Percentiles rank a stretch among this genome's conserved stretches.
Conservation (phyloP, 805 yeast species). For the Pichia scutulata region DNA sequence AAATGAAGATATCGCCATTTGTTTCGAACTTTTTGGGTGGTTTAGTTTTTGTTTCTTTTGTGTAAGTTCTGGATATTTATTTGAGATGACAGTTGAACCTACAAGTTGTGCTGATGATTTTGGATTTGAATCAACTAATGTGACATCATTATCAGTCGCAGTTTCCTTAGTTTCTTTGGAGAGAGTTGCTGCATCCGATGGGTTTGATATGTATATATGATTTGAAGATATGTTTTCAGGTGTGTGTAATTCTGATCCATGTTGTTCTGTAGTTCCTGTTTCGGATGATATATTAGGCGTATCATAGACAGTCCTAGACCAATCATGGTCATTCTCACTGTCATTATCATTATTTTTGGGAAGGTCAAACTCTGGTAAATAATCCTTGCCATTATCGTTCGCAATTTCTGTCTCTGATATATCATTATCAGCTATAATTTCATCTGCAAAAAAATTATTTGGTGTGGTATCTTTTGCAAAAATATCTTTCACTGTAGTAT, state of each 20-base stretch:
- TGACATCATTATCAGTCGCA: constrained; percentile 2
- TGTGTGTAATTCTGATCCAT: not conserved
- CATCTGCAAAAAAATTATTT: not conserved
- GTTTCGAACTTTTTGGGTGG: not conserved
- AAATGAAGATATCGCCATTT: constrained; percentile 1
- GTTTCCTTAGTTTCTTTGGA: constrained; percentile 8
- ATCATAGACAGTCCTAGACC: constrained; percentile 14
- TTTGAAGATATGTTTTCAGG: not conserved
- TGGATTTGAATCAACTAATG: not conserved
- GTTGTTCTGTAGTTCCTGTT: not conserved
- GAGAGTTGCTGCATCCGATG: constrained; percentile 12
- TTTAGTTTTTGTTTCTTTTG: not conserved
- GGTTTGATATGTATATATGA: constrained; percentile 17
- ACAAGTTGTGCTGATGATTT: not conserved
- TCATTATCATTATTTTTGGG: too few species aligned
- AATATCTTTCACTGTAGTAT: not conserved
- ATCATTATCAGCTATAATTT: not conserved
- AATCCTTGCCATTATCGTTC: too few species aligned
- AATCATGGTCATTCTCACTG: constrained; percentile 5
- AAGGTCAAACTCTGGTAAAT: not conserved
- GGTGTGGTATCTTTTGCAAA: not conserved
- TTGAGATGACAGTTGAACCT: not conserved
- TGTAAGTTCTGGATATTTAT: not conserved
- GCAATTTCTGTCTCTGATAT: not conserved
- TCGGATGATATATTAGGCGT: constrained; percentile 1